Conservation (phyloP, 768 basidiomycete genomes). For the Tricholoma furcatifolium region DNA sequence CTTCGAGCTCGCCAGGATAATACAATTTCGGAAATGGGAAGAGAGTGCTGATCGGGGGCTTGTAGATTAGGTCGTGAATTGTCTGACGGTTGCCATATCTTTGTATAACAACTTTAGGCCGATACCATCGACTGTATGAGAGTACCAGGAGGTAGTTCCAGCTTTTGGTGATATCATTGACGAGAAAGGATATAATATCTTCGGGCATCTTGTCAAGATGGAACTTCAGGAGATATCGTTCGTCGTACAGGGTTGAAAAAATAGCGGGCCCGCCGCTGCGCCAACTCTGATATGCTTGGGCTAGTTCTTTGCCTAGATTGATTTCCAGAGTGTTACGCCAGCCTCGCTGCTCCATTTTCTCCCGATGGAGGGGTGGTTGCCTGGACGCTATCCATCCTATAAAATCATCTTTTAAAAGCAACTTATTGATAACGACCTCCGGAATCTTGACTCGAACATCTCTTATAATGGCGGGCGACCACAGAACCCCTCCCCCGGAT, state of each 20-base stretch:
- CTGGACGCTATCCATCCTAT: conserved; percentile 66
- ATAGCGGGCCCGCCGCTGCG: conserved; percentile 15
- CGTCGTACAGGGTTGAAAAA: conserved; percentile 57
- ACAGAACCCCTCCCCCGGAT: conserved; percentile 63
- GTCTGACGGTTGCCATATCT: conserved; percentile 5
- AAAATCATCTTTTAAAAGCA: conserved; percentile 14
- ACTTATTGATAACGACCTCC: conserved; percentile 6
- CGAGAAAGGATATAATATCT: conserved; percentile 29
- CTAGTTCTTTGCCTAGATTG: conserved; percentile 39
- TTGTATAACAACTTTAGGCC: conserved; percentile 42
- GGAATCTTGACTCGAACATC: conserved; percentile 22
- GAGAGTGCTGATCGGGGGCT: neutral
- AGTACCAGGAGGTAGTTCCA: conserved; percentile 30
- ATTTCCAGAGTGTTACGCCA: conserved; percentile 28
- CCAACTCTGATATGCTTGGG: conserved; percentile 15
- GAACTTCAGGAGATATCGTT: conserved; percentile 58
- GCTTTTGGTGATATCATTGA: conserved; percentile 8
- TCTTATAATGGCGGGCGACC: conserved; percentile 50
- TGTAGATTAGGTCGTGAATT: conserved; percentile 18
- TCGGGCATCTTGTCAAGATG: conserved; percentile 41
- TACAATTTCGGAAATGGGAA: neutral
- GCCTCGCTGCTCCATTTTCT: conserved; percentile 25
- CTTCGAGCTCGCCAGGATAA: neutral
- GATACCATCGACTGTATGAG: conserved; percentile 43
- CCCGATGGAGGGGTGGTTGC: conserved; percentile 42